Percentiles rank a stretch among this genome's conserved stretches.
Evolutionary conservation across 768 basidiomycete genomes (phyloP).

Genomic region (Russula dissimulans): DNA sequence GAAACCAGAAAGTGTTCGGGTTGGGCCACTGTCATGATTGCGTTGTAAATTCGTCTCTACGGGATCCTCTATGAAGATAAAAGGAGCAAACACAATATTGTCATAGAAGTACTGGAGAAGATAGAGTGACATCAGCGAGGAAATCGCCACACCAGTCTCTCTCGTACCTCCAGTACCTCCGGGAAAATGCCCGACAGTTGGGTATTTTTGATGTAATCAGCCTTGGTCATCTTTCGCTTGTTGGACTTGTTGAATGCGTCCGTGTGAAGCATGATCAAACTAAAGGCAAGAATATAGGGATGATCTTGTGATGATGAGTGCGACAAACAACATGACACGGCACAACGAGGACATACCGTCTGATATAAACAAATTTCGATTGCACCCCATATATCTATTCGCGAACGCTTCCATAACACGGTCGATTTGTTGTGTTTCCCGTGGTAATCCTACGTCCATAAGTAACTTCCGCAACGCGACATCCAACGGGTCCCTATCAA

Average conservation of each 20-base stretch:
- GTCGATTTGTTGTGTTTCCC: constrained; percentile 98
- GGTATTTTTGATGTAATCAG: constrained; percentile 91
- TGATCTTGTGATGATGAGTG: constrained; percentile 50
- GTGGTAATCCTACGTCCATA: constrained; percentile 85
- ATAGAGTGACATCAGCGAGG: background rate
- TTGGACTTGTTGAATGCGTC: constrained; percentile 98
- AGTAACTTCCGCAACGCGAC: constrained; percentile 82
- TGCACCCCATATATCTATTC: constrained; percentile 70
- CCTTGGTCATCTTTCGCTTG: constrained; percentile 94
- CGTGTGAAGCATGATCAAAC: constrained; percentile 97
- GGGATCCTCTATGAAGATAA: constrained; percentile 93
- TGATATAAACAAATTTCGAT: constrained; percentile 68
- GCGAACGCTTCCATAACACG: constrained; percentile 96
- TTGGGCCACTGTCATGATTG: constrained; percentile 34
- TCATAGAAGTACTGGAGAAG: constrained; percentile 78
- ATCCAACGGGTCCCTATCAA: constrained; percentile 75
- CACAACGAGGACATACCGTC: constrained; percentile 43
- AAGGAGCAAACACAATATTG: constrained; percentile 92
- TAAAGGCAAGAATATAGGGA: constrained; percentile 94
- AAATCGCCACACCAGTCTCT: background rate
- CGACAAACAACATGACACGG: background rate
- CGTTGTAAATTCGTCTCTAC: constrained; percentile 56
- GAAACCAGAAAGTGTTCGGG: constrained; percentile 32
- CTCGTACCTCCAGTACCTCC: constrained; percentile 76
- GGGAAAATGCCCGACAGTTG: constrained; percentile 72